These are phyloP conservation scores for Globisporangium spinosum DNA, from an alignment of 352 stramenopile genomes.

Conservation along the genomic window DNA sequence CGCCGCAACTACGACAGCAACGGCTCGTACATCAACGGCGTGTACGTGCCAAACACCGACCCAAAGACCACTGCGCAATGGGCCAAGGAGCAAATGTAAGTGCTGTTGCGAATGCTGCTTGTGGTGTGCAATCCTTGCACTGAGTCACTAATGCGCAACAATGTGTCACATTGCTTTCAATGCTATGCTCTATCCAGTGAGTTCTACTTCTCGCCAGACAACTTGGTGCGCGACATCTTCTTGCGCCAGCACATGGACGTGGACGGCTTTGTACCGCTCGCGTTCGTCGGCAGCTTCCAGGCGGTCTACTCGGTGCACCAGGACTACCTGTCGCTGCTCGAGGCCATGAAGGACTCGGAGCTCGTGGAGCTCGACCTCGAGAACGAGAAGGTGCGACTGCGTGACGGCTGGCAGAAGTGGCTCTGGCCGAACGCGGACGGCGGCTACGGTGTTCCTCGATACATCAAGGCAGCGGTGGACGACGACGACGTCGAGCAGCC, in stretches of 20 bases:
- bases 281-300: constrained; percentile 89
- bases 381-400: constrained; percentile 90
- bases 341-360: constrained; percentile 62
- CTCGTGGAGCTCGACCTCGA: constrained; percentile 76
- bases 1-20: constrained; percentile 47
- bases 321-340: constrained; percentile 78
- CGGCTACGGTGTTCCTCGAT: constrained; percentile 80
- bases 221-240: constrained; percentile 84
- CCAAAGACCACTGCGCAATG: constrained; percentile 67
- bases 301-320: constrained; percentile 83
- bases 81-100: constrained; percentile 83
- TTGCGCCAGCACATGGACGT: constrained; percentile 85
- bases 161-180: background rate
- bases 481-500: constrained; percentile 31
- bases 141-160: constrained; percentile 6
- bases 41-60: constrained; percentile 76
- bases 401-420: constrained; percentile 85
- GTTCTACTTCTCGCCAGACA: constrained; percentile 85
- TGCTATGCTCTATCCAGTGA: constrained; percentile 34
- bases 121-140: background rate
- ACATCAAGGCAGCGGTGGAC: constrained; percentile 75
- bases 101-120: background rate
- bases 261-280: constrained; percentile 84
- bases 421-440: constrained; percentile 87
- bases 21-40: constrained; percentile 70